Base-by-base conservation (phyloP, 2,329 filamentous ascomycete genomes). In the Thielaviopsis punctulata region DNA sequence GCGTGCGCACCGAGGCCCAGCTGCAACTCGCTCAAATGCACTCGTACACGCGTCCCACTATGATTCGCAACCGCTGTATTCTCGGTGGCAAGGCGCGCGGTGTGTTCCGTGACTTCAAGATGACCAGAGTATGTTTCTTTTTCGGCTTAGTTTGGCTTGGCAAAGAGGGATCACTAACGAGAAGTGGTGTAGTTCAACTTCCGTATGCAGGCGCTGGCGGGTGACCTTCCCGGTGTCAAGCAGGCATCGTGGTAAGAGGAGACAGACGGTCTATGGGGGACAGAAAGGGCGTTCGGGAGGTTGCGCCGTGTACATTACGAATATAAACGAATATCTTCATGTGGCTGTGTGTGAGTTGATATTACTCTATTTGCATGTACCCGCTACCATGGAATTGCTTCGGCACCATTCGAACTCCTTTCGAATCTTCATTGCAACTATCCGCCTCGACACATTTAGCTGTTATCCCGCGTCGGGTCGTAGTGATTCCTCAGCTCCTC, bases 11-110 rank as follows among this genome's bases (percentile, higher is more conserved):
- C 56, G 85, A 94, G 65, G 92, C 92, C 43, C 90, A 96, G 71
- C 78, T 98, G 53, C 83, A 96, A 69, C 74, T 98, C 58, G 80
- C 84, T 3, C 84, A 94, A 69, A 95, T 96, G 90, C 89, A 95
- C 71, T 81, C 79, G 72, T 96, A 96, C 69, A 96, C 92, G 33
- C 77, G 89, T 56, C 80, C 86, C 54, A 95, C 90, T 48, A 89
- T 95, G 73, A 89, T 98, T 66, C 82, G 84, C 66, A 96, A 95
- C 69, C 74, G 92, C 59, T 98, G 92, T 71, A 82, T 94, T 51
- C 77, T 90, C 65, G 88, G 88, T 58, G 92, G 92, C n/a, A 88
- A 86, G 65, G 83, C 83, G 18, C 77, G 87, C 59, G 87, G 88
- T 82, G 75, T 98, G n/a, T 74, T 96, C 58, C 80, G 87, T 53